These are phyloP conservation scores for Globisporangium spiculum DNA, from an alignment of 352 stramenopile genomes.

Conservation along the genomic window DNA sequence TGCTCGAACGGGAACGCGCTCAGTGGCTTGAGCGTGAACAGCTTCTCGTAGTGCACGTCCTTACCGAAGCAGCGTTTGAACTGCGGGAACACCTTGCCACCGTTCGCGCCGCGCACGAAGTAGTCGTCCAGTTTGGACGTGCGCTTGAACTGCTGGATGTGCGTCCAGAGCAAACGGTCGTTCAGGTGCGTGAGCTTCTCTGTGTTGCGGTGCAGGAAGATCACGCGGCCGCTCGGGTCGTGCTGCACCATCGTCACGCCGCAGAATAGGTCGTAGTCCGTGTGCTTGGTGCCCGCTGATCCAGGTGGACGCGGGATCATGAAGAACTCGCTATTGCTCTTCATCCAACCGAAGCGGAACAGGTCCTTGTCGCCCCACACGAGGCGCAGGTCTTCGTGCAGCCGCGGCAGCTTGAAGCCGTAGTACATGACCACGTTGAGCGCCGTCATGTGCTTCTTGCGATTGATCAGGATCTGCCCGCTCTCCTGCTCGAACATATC, in stretches of 20 bases:
- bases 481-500: constrained; percentile 28
- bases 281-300: constrained; percentile 18
- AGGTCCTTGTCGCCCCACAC: constrained; percentile 26
- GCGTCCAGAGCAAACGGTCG: constrained; percentile 48
- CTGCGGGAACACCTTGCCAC: constrained; percentile 62
- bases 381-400: constrained; percentile 15
- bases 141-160: constrained; percentile 59
- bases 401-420: constrained; percentile 12
- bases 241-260: constrained; percentile 73
- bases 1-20: constrained; percentile 62
- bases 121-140: constrained; percentile 39
- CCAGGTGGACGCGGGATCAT: constrained; percentile 20
- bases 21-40: constrained; percentile 66
- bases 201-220: constrained; percentile 30
- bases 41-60: constrained; percentile 63
- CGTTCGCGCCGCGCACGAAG: constrained; percentile 57
- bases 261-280: constrained; percentile 44
- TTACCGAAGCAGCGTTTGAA: constrained; percentile 73
- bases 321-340: constrained; percentile 21
- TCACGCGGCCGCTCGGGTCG: constrained; percentile 31
- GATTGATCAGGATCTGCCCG: constrained; percentile 23
- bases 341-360: constrained; percentile 29
- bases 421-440: constrained; percentile 32
- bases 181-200: constrained; percentile 23
- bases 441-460: constrained; percentile 12